Conservation (phyloP, 1,284 basidiomycete genomes). For the Hortiboletus rubellus region DNA sequence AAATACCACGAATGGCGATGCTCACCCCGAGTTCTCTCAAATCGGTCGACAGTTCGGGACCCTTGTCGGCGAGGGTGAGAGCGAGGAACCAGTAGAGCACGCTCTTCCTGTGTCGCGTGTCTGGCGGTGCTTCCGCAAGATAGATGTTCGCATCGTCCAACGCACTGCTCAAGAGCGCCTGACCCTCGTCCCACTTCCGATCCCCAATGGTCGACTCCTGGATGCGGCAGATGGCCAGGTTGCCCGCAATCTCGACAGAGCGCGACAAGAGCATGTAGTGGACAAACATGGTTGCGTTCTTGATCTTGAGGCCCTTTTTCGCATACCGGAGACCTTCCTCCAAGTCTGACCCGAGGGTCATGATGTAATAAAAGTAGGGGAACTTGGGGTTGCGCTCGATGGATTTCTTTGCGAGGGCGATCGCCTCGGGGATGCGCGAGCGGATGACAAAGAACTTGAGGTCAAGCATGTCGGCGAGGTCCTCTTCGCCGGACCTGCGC, state of each 20-base stretch:
- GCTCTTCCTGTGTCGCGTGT: conserved; percentile 56
- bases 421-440: conserved; percentile 44
- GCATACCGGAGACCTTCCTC: conserved; percentile 40
- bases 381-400: conserved; percentile 53
- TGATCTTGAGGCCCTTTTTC: conserved; percentile 59
- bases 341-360: conserved; percentile 44
- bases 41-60: conserved; percentile 48
- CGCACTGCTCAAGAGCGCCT: conserved; percentile 55
- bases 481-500: conserved; percentile 40
- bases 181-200: conserved; percentile 54
- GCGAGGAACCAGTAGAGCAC: conserved; percentile 60
- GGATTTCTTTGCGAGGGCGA: conserved; percentile 43
- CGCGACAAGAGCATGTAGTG: conserved; percentile 55
- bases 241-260: conserved; percentile 56
- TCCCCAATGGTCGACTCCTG: conserved; percentile 45
- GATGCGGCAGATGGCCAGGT: conserved; percentile 50
- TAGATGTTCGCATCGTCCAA: conserved; percentile 59
- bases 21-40: conserved; percentile 50
- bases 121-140: conserved; percentile 56
- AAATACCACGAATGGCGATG: not conserved
- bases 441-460: conserved; percentile 56
- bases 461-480: conserved; percentile 59
- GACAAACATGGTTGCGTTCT: conserved; percentile 46
- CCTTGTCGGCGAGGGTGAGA: conserved; percentile 49
- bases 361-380: conserved; percentile 59